Evolutionary conservation across 768 basidiomycete species (phyloP), one percentile per base, ranked within the genome.

Genomic region (Sistotremastrum niveocremeum): DNA sequence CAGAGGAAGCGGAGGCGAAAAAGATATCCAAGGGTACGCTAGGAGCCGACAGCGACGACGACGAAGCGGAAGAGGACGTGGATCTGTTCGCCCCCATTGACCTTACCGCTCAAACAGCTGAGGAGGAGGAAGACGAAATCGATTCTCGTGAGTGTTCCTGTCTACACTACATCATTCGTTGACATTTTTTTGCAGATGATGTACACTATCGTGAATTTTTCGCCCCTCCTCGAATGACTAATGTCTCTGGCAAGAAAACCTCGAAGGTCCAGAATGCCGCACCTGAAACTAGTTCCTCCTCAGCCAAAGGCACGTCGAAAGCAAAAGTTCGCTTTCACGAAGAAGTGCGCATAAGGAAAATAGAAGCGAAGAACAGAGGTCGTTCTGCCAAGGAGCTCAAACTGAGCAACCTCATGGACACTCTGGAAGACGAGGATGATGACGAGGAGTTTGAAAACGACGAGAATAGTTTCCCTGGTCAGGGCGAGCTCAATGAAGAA

Each of bases 201-300:
- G 39, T 28, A 5, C 76, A 68, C 61, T 93, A 89, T 60, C 62
- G 62, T 35, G 87, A 89, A 57, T 93, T 91, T 64, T 93, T 91
- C 56, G 82, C 76, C 37, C 71, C 79, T 5, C 83, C 82, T 8
- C 50, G 54, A 46, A 48, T 36, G 35, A 53, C n/a, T 30, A 7
- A 20, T 34, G 11, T 7, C 50, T 28, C 36, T n/a, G 40, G 10
- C 20, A 35, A 30, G 30, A 36, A 10, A 48, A 2, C 28, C 34
- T 11, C 38, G 10, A 31, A n/a, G 31, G 28, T 8, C 33, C 33
- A 40, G 34, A 11, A n/a, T 37, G 8, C 35, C 5, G 10, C 45
- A 49, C 7, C 33, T 34, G 33, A 8, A 28, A 33, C 12, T 33
- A 11, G 42, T 44, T 10, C 12, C 45, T 9, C 46, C 44, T 45